phyloP scores from a whole-genome alignment of 257 asterid species.

The Ocimum tenuiflorum region DNA sequence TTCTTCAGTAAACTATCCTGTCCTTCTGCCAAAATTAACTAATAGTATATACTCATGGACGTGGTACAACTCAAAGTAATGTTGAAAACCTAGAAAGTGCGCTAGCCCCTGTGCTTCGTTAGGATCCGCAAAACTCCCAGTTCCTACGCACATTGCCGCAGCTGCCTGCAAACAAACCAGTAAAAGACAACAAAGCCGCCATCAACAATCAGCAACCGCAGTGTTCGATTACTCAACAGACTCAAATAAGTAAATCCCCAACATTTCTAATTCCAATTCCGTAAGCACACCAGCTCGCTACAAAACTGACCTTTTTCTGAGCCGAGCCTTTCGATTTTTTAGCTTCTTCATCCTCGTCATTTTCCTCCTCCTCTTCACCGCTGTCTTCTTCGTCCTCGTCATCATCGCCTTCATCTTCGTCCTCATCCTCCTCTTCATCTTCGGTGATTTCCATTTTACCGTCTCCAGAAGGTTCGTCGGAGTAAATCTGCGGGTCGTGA shows the following conservation, averaged over 20 bases:
- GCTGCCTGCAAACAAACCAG: slow-evolving; percentile 64
- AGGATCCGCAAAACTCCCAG: slow-evolving; percentile 95
- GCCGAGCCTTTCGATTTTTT: slow-evolving; percentile 37
- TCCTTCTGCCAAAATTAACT: background rate
- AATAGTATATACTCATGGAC: background rate
- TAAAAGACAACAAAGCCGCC: background rate
- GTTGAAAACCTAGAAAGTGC: slow-evolving; percentile 75
- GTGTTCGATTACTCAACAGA: slow-evolving; percentile 3
- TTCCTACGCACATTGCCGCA: slow-evolving; percentile 90
- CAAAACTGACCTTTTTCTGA: slow-evolving; percentile 60
- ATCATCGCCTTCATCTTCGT: slow-evolving; percentile 28
- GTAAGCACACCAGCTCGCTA: background rate
- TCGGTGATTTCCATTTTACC: slow-evolving; percentile 8
- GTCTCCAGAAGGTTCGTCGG: slow-evolving; percentile 25
- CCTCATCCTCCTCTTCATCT: slow-evolving; percentile 37
- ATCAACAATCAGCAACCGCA: background rate
- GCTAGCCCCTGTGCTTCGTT: slow-evolving; percentile 94
- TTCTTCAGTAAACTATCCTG: background rate
- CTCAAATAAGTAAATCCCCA: slow-evolving; percentile 12
- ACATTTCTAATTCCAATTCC: background rate
- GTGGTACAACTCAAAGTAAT: slow-evolving; percentile 11
- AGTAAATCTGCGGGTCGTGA: slow-evolving; percentile 92
- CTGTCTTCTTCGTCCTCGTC: slow-evolving; percentile 37
- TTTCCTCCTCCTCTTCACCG: slow-evolving; percentile 30
- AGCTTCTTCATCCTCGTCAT: slow-evolving; percentile 28